Evolutionary conservation across 768 basidiomycete genomes (phyloP), one percentile per base, ranked within the genome.

Genomic region (Strobilomyces dryophilus): DNA sequence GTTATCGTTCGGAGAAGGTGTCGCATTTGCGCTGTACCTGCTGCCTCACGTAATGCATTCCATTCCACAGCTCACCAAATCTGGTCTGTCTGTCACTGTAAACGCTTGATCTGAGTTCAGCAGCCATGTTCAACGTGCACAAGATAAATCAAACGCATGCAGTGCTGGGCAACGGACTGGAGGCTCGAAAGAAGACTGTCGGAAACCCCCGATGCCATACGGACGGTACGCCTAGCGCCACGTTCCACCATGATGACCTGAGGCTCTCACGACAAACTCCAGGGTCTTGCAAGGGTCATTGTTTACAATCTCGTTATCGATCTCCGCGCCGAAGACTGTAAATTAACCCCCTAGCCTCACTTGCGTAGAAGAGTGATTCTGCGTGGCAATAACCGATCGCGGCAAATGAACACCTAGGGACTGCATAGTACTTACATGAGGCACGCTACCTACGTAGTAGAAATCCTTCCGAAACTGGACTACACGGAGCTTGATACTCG

Each of bases 1-100:
- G 24, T 46, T 41, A 56, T 61, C 65, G 40, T 45, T 61, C 24
- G 5, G 52, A 54, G 55, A 64, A 61, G 54, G 21, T 52, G 46
- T 26, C 20, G 29, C 14, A 9, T 43, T 8, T 17, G n/a, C n/a
- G 24, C 5, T 12, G n/a, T 10, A 9, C 34, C 37, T 39, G 18
- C 27, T 32, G 12, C 14, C 35, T 66, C 21, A 64, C 56, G 53
- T 64, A 57, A 61, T 21, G 31, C 45, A 14, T 26, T 27, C 34
- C 51, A 45, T 53, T 20, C 42, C 40, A 56, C 35, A 18, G 31
- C 29, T 49, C 41, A 31, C 47, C 20, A 32, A 47, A 37, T 34
- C 39, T 18, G 39, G 39, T 9, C 39, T 14, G 12, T 18, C 43
- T 26, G 43, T 15, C 15, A 37, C 12, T 12, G 21, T 32, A 10